Evolutionary conservation across 2,329 filamentous ascomycete species (phyloP).

Genomic region (Botrytis paeoniae): DNA sequence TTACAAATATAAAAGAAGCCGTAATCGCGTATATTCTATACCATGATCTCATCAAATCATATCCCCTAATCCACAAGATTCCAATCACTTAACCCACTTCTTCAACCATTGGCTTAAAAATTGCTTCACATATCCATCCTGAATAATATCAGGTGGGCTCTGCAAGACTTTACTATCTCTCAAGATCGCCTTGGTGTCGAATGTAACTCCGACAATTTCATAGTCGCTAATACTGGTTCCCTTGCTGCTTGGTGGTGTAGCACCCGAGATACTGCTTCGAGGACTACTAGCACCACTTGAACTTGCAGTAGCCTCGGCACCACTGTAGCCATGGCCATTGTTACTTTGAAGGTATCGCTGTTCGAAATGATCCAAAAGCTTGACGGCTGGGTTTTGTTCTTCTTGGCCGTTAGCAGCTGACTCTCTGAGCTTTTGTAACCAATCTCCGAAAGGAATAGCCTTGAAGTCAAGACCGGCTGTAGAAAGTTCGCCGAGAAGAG

Average conservation of each 20-base stretch:
- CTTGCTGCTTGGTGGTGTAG: constrained; percentile 9
- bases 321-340: constrained; percentile 10
- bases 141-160: constrained; percentile 18
- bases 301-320: neutral
- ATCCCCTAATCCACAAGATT: neutral
- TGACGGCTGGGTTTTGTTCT: constrained; percentile 32
- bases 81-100: constrained; percentile 12
- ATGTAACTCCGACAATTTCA: constrained; percentile 16
- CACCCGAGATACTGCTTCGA: neutral
- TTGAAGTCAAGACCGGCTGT: constrained; percentile 46
- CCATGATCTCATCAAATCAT: neutral
- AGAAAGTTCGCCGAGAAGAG: constrained; percentile 50
- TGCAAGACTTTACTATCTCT: constrained; percentile 17
- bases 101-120: constrained; percentile 17
- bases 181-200: constrained; percentile 18
- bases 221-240: constrained; percentile 2
- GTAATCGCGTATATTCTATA: neutral
- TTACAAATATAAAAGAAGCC: neutral
- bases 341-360: constrained; percentile 19
- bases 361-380: constrained; percentile 20
- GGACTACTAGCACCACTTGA: constrained; percentile 11
- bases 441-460: constrained; percentile 43
- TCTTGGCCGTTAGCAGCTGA: constrained; percentile 45
- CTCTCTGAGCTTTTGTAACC: constrained; percentile 45
- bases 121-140: constrained; percentile 20